phyloP scores from a whole-genome alignment of 768 basidiomycete genomes.

The Thelephora ganbajun region DNA sequence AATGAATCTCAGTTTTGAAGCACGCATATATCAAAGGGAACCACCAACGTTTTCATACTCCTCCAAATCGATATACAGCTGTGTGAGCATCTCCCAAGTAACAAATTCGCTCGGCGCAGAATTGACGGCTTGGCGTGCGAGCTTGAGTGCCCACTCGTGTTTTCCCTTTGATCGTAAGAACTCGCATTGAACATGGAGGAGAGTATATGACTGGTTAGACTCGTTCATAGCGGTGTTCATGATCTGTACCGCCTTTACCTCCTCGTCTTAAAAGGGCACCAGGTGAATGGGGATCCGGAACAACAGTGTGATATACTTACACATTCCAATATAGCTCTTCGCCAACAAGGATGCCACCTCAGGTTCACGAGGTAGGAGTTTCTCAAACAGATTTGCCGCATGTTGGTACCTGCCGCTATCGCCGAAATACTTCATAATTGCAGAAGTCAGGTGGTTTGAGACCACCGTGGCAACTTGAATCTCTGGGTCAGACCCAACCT shows the following conservation, averaged over 20 bases:
- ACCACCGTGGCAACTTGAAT: constrained; percentile 96
- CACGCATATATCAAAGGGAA: not conserved
- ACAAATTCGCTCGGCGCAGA: constrained; percentile 98
- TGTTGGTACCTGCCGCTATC: constrained; percentile 78
- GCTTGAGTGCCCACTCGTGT: constrained; percentile 76
- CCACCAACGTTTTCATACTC: constrained; percentile 58
- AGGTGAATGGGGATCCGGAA: not conserved
- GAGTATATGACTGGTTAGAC: constrained; percentile 85
- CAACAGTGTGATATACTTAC: constrained; percentile 33
- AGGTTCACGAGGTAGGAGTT: constrained; percentile 70
- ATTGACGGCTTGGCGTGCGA: constrained; percentile 92
- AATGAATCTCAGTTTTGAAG: not conserved
- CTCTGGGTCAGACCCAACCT: constrained; percentile 95
- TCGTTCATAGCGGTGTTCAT: constrained; percentile 72
- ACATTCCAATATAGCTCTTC: constrained; percentile 91
- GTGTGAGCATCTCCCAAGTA: constrained; percentile 96
- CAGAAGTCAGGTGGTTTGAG: constrained; percentile 91
- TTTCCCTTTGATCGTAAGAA: constrained; percentile 81
- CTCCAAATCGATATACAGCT: constrained; percentile 82
- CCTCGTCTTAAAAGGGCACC: constrained; percentile 54
- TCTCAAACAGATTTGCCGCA: constrained; percentile 90
- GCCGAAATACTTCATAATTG: constrained; percentile 93
- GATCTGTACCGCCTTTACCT: constrained; percentile 95
- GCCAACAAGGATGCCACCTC: constrained; percentile 84
- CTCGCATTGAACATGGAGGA: constrained; percentile 90